Evolutionary conservation across 768 basidiomycete genomes (phyloP), one percentile per base, ranked within the genome.

Genomic region (Auricularia cornea): DNA sequence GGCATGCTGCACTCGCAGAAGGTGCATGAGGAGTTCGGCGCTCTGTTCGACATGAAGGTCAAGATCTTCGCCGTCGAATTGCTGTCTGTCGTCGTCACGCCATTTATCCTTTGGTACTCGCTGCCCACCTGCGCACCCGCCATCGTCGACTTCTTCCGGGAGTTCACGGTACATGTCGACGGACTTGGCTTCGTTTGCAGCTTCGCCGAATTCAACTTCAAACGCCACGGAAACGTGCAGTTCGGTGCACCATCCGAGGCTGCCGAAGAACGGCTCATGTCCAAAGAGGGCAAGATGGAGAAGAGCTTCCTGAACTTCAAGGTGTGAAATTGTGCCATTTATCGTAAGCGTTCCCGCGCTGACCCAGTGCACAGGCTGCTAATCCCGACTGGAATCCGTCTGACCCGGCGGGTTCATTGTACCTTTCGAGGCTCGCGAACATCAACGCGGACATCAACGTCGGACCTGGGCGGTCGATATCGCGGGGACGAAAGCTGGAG

Each of bases 181-280:
- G 93, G 95, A 0, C 82, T 97, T 2, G 97, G 97, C 3, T 96
- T 97, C 70, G 91, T 99, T 23, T 98, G 97, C 71, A 94, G 92
- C 62, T 99, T 98, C 74, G 97, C 97, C 3, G 95, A 96, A 64
- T 99, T 99, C 72, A 95, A 98, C 73, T 98, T 99, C 73, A 88
- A 94, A 76, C 78, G 94, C 62, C 94, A 97, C 66, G 94, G 94
- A 0, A 95, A 95, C 72, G 82, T 93, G 72, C 60, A 92, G 89
- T 94, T 92, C 69, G 93, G 93, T n/a, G 94, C 92, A 12, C 92
- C 92, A 1, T 80, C 84, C 3, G 75, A 79, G 41, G 83, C 81
- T 8, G 77, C 80, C 14, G 89, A 93, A 67, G 85, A 86, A 68
- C 84, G 84, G 64, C 87, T 90, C 80, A 80, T 90, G 69, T 92